Conservation (phyloP, 345 rosid species). For the Combretum micranthum region DNA sequence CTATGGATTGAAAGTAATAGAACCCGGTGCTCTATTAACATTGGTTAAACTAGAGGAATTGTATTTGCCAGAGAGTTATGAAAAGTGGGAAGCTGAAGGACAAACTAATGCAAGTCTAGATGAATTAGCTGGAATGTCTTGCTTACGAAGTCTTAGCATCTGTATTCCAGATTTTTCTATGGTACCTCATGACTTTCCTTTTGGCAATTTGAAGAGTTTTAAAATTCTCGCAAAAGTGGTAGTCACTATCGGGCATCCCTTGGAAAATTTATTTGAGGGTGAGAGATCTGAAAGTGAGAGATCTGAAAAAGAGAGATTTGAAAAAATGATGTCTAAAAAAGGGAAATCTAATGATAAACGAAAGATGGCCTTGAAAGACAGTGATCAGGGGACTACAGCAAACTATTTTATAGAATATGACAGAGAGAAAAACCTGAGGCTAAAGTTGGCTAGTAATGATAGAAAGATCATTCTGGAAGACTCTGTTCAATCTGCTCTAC, state of each 20-base stretch:
- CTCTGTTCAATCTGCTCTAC: no score
- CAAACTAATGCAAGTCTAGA: slow-evolving; percentile 8
- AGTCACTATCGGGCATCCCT: no score
- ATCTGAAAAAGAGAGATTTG: no score
- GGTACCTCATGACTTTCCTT: slow-evolving; percentile 2
- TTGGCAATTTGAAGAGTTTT: not conserved
- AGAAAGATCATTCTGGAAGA: not conserved
- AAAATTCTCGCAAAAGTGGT: slow-evolving; percentile 9
- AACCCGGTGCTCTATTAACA: slow-evolving; percentile 9
- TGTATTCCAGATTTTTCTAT: not conserved
- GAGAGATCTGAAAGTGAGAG: no score
- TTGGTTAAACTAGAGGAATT: slow-evolving; percentile 19
- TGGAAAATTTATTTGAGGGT: no score
- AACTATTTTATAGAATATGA: not conserved
- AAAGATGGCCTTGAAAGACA: no score
- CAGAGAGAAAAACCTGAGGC: not conserved
- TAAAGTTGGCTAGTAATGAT: not conserved
- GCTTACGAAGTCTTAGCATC: not conserved
- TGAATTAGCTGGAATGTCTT: slow-evolving; percentile 13
- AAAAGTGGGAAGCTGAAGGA: slow-evolving; percentile 12
- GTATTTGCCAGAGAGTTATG: slow-evolving; percentile 3
- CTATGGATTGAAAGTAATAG: slow-evolving; percentile 7
- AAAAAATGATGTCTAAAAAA: no score
- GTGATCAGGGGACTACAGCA: no score
- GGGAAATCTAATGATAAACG: no score